Percentiles rank a stretch among this genome's conserved stretches.
These are phyloP conservation scores for Nectriaceae sp. DNA, from an alignment of 2,329 filamentous ascomycete genomes.

Conservation along the genomic window DNA sequence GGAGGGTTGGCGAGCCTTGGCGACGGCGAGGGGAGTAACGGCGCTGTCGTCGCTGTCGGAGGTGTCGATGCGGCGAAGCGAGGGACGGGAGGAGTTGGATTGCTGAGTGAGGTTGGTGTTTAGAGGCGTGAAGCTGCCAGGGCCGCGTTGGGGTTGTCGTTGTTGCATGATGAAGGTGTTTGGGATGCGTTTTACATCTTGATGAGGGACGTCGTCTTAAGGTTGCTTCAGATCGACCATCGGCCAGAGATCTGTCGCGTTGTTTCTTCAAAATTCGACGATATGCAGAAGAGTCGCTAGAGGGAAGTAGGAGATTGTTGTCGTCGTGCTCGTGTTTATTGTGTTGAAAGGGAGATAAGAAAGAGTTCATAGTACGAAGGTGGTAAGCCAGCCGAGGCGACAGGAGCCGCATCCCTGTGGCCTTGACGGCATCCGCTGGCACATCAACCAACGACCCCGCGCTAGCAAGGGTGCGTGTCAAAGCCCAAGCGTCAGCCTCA, in stretches of 20 bases:
- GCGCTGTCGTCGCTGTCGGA: conserved; percentile 31
- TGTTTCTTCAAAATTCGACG: too few species aligned
- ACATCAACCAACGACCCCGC: conserved; percentile 21
- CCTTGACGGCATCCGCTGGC: conserved; percentile 7
- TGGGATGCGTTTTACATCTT: conserved; percentile 44
- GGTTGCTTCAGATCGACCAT: too few species aligned
- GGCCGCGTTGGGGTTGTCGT: conserved; percentile 47
- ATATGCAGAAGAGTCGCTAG: too few species aligned
- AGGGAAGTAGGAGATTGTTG: too few species aligned
- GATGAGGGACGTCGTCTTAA: too few species aligned
- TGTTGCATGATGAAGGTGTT: conserved; percentile 46
- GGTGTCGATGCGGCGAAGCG: conserved; percentile 36
- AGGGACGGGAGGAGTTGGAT: conserved; percentile 33
- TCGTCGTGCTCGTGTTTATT: too few species aligned
- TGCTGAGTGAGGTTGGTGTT: conserved; percentile 35
- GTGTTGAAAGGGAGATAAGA: background rate
- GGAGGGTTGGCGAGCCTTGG: conserved; percentile 46
- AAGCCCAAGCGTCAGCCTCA: conserved; percentile 3
- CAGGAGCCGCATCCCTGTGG: background rate
- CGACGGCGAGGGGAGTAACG: conserved; percentile 41
- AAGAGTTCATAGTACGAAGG: background rate
- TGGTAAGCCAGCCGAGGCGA: background rate
- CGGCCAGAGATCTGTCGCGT: too few species aligned
- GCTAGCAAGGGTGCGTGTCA: too few species aligned
- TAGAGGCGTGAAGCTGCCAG: conserved; percentile 59